Base-by-base conservation (phyloP, 345 rosid genomes). In the Corchorus olitorius region DNA sequence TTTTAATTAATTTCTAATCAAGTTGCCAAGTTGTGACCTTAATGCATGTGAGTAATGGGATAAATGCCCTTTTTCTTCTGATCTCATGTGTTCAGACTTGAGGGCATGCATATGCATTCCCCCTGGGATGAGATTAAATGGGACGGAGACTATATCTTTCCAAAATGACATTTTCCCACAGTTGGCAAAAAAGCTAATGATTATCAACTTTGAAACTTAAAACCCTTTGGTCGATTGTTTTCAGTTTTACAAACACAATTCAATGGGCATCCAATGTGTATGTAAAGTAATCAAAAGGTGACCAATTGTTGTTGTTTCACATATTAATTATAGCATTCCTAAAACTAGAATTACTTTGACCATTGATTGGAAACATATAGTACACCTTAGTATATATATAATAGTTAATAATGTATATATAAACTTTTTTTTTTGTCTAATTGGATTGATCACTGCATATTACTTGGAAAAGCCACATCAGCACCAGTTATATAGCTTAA, bases 11-110 rank as follows among this genome's bases (percentile, higher is more conserved):
- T 27, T 27, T 13, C 33, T 19, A 0, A 6, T 39, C 81, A 67
- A 79, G 69, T 79, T 69, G 75, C 65, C 70, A 68, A 60, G 20
- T 70, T 43, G 54, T 12, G 34, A 22, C 20, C 39, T 41, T 41
- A 12, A 67, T 27, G 34, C 19, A 4, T 10, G 17, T 14, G 39
- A 72, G 70, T 35, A 16, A 35, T 49, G 58, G 75, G 75, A 79
- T 74, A 66, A 41, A 67, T 74, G 34, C 77, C 43, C 39, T 73
- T 27, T 27, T 27, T 27, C 64, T 27, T 15, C 61, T 65, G 27
- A 27, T 27, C 27, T 27, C 27, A 27, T 27, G 60, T 58, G 69
- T 61, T 41, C 54, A 50, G 27, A 27, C 27, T 37, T 20, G 5
- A 64, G 68, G 68, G 22, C 68, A 60, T 58, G 5, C 16, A n/a